phyloP scores from a whole-genome alignment of 2,329 filamentous ascomycete genomes.

The Aspergillus hiratsukae region DNA sequence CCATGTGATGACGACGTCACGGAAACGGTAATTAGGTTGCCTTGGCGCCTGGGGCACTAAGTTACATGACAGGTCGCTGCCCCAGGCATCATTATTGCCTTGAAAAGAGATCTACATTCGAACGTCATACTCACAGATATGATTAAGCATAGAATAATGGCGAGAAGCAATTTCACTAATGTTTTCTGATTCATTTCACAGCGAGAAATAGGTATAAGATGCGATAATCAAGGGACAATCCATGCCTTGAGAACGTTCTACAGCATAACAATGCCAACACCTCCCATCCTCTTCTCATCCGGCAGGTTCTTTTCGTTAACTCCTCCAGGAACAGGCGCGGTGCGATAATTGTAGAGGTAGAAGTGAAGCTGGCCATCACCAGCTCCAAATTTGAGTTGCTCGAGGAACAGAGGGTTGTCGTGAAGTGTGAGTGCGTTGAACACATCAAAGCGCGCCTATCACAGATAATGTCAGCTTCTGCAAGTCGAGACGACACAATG shows the following conservation, averaged over 20 bases:
- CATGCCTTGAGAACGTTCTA: slow-evolving; percentile 32
- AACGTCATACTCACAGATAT: not conserved
- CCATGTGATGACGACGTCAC: slow-evolving; percentile 13
- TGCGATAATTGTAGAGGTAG: slow-evolving; percentile 96
- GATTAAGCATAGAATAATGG: not conserved
- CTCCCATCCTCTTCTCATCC: slow-evolving; percentile 73
- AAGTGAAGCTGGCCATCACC: slow-evolving; percentile 95
- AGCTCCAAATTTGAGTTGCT: slow-evolving; percentile 88
- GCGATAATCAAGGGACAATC: not conserved
- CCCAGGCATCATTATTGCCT: not conserved
- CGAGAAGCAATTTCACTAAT: not conserved
- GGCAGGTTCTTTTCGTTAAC: slow-evolving; percentile 74
- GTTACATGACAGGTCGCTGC: not conserved
- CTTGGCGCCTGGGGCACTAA: slow-evolving; percentile 15
- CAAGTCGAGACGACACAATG: not conserved
- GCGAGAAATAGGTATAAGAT: not conserved
- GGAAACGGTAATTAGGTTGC: slow-evolving; percentile 6
- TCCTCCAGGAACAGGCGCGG: slow-evolving; percentile 77
- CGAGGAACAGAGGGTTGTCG: slow-evolving; percentile 90
- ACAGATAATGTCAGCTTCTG: slow-evolving; percentile 5
- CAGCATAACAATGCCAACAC: slow-evolving; percentile 84
- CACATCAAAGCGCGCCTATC: slow-evolving; percentile 75
- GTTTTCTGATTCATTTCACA: not conserved
- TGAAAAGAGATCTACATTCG: not conserved
- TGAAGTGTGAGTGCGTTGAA: slow-evolving; percentile 93